Evolutionary conservation across 75 land plant genomes (phyloP).

Genomic region (Pseudotsuga menziesii): DNA sequence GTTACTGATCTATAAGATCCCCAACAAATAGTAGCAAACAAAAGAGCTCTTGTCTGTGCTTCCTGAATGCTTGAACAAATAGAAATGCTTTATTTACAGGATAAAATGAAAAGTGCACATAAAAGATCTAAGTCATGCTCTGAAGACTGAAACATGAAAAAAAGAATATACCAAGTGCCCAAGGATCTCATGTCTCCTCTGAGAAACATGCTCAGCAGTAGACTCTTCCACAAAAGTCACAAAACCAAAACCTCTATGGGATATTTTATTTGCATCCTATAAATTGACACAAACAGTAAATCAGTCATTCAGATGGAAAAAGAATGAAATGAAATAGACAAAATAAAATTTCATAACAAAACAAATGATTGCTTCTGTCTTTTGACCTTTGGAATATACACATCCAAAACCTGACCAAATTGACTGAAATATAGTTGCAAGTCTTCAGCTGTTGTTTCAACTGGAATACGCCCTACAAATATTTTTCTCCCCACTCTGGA

Average conservation of each 20-base stretch:
- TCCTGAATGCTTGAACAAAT: not conserved
- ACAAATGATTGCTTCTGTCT: not conserved
- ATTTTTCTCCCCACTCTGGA: conserved; percentile 14
- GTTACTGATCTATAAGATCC: not conserved
- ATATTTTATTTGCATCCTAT: conserved; percentile 22
- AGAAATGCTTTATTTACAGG: not conserved
- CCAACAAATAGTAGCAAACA: not conserved
- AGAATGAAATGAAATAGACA: not conserved
- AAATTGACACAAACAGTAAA: not conserved
- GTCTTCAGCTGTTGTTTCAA: conserved; percentile 22
- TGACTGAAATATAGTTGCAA: conserved; percentile 13
- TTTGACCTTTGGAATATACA: conserved; percentile 24
- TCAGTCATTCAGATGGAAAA: not conserved
- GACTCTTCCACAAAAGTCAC: conserved; percentile 24
- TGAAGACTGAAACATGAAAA: not conserved
- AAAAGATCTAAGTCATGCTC: not conserved
- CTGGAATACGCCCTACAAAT: conserved; percentile 27
- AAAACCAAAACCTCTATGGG: conserved; percentile 30
- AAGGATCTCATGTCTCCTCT: conserved; percentile 10
- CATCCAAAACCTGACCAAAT: conserved; percentile 22
- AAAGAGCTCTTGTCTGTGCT: not conserved
- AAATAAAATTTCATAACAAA: not conserved
- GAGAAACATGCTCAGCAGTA: conserved; percentile 18
- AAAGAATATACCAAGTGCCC: conserved; percentile 8
- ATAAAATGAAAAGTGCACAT: not conserved